Evolutionary conservation across 2,329 filamentous ascomycete genomes (phyloP).

Genomic region (Calonectria honghensis): DNA sequence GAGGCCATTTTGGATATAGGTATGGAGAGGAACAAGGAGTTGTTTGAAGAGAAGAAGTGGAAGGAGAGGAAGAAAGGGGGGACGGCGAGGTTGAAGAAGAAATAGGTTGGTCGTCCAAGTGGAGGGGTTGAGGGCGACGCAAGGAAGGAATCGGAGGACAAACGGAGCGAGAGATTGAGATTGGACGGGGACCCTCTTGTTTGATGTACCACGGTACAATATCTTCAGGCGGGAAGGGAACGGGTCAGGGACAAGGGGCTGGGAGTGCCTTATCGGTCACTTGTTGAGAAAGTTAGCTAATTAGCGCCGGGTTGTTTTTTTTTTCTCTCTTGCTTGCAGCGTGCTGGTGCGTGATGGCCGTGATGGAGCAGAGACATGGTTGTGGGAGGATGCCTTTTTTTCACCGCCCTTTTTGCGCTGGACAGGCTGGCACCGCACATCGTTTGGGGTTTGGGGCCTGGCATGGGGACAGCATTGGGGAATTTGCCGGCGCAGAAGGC

Average conservation of each 20-base stretch:
- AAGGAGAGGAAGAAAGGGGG: conserved; percentile 42
- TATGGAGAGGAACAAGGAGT: conserved; percentile 23
- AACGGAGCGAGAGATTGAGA: conserved; percentile 49
- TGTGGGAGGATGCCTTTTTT: conserved; percentile 26
- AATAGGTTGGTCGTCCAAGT: conserved; percentile 24
- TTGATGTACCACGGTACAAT: conserved; percentile 27
- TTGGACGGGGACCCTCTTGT: conserved; percentile 33
- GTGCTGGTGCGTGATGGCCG: conserved; percentile 14
- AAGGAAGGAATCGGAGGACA: conserved; percentile 44
- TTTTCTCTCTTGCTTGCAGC: conserved; percentile 23
- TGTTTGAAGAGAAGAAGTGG: conserved; percentile 40
- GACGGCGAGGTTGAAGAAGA: conserved; percentile 43
- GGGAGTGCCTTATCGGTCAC: conserved; percentile 26
- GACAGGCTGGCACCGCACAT: conserved; percentile 1
- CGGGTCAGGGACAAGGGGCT: conserved; percentile 35
- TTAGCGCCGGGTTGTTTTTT: conserved; percentile 28
- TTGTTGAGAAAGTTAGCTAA: conserved; percentile 40
- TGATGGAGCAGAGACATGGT: conserved; percentile 26
- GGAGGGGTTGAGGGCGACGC: conserved; percentile 45
- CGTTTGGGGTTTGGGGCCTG: conserved; percentile 22
- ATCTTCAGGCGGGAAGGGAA: conserved; percentile 26
- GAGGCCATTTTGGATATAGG: conserved; percentile 75
- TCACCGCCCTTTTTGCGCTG: conserved; percentile 38
- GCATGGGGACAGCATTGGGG: not conserved
- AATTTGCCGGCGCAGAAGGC: conserved; percentile 7